Conservation (phyloP, 2,329 filamentous ascomycete genomes). For the Claviceps capensis region DNA sequence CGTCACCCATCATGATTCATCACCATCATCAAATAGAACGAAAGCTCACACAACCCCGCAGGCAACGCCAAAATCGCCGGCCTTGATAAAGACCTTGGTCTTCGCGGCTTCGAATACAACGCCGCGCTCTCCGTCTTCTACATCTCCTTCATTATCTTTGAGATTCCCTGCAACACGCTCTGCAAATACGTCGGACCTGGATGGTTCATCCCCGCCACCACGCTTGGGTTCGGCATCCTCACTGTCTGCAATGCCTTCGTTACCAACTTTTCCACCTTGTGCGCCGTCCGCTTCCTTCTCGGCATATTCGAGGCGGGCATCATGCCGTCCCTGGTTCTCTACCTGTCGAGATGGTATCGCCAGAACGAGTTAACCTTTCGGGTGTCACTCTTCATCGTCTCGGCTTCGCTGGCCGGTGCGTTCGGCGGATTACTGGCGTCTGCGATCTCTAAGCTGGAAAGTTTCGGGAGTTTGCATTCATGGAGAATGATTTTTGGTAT, state of each 20-base stretch:
- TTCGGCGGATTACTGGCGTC: conserved; percentile 52
- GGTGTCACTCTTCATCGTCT: conserved; percentile 50
- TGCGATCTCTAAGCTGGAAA: conserved; percentile 44
- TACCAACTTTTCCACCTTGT: conserved; percentile 28
- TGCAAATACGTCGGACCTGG: conserved; percentile 54
- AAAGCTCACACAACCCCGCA: conserved; percentile 9
- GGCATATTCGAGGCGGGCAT: conserved; percentile 52
- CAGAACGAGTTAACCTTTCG: conserved; percentile 49
- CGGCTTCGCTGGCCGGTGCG: conserved; percentile 50
- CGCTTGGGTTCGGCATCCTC: conserved; percentile 42
- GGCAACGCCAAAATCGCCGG: conserved; percentile 46
- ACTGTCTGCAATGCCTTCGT: conserved; percentile 51
- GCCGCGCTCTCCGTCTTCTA: conserved; percentile 47
- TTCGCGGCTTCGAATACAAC: conserved; percentile 49
- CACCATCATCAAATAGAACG: not conserved
- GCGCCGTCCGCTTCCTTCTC: conserved; percentile 45
- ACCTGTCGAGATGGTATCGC: conserved; percentile 49
- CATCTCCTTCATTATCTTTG: conserved; percentile 50
- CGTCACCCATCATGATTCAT: not conserved
- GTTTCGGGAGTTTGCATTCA: conserved; percentile 37
- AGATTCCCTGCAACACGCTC: conserved; percentile 47
- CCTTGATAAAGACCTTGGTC: conserved; percentile 37
- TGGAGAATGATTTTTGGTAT: conserved; percentile 64
- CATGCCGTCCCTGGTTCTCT: conserved; percentile 53
- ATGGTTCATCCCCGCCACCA: conserved; percentile 46